Conservation (phyloP, 2,329 filamentous ascomycete genomes). For the Clonostachys rosea region DNA sequence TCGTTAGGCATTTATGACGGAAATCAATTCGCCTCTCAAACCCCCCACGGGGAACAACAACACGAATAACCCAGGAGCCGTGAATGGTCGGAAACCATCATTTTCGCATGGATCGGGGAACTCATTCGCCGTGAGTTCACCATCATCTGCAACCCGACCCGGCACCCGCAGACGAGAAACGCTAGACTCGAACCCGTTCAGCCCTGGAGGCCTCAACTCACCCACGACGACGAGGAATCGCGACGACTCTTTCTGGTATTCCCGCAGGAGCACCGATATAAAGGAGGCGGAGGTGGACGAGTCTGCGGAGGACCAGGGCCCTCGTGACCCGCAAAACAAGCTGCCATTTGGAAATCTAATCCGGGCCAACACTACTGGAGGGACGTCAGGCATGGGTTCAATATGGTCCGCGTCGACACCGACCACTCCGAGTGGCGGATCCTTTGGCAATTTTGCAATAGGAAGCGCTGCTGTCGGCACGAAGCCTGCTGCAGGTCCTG, state of each 20-base stretch:
- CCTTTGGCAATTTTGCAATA: slow-evolving; percentile 88
- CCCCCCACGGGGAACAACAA: slow-evolving; percentile 72
- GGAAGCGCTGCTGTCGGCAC: slow-evolving; percentile 56
- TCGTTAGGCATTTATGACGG: slow-evolving; percentile 68
- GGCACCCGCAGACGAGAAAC: slow-evolving; percentile 81
- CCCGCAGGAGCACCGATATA: slow-evolving; percentile 46
- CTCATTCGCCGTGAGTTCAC: slow-evolving; percentile 68
- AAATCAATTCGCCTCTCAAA: slow-evolving; percentile 93
- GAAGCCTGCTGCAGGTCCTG: slow-evolving; percentile 56
- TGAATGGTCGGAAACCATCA: slow-evolving; percentile 75
- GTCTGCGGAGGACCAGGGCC: slow-evolving; percentile 31
- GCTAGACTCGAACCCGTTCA: slow-evolving; percentile 59
- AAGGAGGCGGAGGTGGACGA: slow-evolving; percentile 53
- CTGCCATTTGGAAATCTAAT: slow-evolving; percentile 38
- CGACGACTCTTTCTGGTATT: slow-evolving; percentile 58
- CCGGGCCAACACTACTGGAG: slow-evolving; percentile 50
- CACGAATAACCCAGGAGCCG: slow-evolving; percentile 44
- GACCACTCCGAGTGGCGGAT: slow-evolving; percentile 63
- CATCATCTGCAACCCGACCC: slow-evolving; percentile 66
- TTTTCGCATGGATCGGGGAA: slow-evolving; percentile 65
- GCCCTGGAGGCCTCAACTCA: slow-evolving; percentile 45
- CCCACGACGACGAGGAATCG: slow-evolving; percentile 51
- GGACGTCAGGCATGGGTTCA: slow-evolving; percentile 30
- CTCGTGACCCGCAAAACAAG: background rate
- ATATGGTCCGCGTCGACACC: slow-evolving; percentile 45